Base-by-base conservation (phyloP, 2,329 filamentous ascomycete genomes). In the Salinomyces thailandicus region DNA sequence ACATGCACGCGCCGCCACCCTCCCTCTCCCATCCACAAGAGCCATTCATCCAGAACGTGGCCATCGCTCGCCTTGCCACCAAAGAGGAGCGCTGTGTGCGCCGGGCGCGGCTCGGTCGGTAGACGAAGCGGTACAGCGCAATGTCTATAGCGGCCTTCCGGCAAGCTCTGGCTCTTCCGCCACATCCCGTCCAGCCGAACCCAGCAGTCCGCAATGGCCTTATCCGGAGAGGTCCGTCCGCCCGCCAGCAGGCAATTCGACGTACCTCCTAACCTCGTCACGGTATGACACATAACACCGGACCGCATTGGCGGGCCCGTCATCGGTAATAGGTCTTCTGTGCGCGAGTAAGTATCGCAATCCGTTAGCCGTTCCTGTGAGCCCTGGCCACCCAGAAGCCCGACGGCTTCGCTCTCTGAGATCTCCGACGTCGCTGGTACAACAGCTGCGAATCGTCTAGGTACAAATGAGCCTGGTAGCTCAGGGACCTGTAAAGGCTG, bases 171-270 rank as follows among this genome's bases (percentile, higher is more conserved):
- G 11, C 75, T 70, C 44, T 66, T 69, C 39, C 68, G 66, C 85
- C 85, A 94, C 11, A 51, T 57, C 18, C 67, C 67, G 34, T 71
- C 71, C 35, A 72, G 67, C 44, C 79, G 75, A 2, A 86, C 48
- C 85, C 85, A 95, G 48, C 81, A 86, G 56, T 91, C 83, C 22
- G 66, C 65, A 28, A 85, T 64, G 1, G 77, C 77, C 18, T 69
- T 71, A 9, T 77, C 68, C 4, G 87, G 86, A 5, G 85, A 89
- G n/a, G 72, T 69, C 41, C 87, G 73, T 4, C 89, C 89, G 16
- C 89, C 87, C 18, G 75, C 70, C 31, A 94, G 64, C 8, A 95
- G 60, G 41, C 70, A 71, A 12, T 73, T 72, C 15, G 61, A 59
- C 5, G 47, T 53, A 20, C 67, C 62, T 2, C 69, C 71, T 4